A percentile compares a stretch with the other conserved stretches of the same genome.
Conservation (phyloP, 2,329 filamentous ascomycete genomes). For the Kalaharituber pfeilii region DNA sequence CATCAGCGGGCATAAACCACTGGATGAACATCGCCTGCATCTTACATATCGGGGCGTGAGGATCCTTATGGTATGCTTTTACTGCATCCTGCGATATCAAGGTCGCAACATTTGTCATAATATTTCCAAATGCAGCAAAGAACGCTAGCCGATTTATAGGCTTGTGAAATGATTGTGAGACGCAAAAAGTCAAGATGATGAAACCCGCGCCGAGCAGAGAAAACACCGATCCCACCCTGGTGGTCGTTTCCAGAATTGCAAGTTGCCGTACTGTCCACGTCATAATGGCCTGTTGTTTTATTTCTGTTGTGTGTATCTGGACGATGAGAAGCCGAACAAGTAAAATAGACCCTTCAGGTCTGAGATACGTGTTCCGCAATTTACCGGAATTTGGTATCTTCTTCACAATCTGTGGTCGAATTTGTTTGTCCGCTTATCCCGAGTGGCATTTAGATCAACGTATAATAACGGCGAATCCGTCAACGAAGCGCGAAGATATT, state of each 20-base stretch:
- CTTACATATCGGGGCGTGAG: slow-evolving; percentile 43
- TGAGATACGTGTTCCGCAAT: no score
- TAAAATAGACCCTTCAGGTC: no score
- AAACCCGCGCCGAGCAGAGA: slow-evolving; percentile 55
- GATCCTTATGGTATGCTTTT: slow-evolving; percentile 23
- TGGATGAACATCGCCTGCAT: slow-evolving; percentile 63
- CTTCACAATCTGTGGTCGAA: no score
- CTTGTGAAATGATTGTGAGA: slow-evolving; percentile 56
- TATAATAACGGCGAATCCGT: no score
- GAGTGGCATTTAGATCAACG: no score
- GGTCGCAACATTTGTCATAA: slow-evolving; percentile 59
- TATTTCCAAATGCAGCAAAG: slow-evolving; percentile 66
- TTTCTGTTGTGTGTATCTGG: neutral
- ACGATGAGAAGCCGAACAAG: no score
- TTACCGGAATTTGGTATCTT: no score
- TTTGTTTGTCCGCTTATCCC: no score
- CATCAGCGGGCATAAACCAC: slow-evolving; percentile 40
- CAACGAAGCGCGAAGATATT: no score
- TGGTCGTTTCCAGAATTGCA: slow-evolving; percentile 16
- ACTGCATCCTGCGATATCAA: slow-evolving; percentile 51
- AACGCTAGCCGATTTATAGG: slow-evolving; percentile 78
- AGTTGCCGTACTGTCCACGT: slow-evolving; percentile 13
- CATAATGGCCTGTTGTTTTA: slow-evolving; percentile 4
- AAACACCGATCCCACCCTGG: slow-evolving; percentile 47
- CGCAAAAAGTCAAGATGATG: slow-evolving; percentile 52